Evolutionary conservation across 306 rosid genomes (phyloP).

Genomic region (Citrullus mucosospermus): DNA sequence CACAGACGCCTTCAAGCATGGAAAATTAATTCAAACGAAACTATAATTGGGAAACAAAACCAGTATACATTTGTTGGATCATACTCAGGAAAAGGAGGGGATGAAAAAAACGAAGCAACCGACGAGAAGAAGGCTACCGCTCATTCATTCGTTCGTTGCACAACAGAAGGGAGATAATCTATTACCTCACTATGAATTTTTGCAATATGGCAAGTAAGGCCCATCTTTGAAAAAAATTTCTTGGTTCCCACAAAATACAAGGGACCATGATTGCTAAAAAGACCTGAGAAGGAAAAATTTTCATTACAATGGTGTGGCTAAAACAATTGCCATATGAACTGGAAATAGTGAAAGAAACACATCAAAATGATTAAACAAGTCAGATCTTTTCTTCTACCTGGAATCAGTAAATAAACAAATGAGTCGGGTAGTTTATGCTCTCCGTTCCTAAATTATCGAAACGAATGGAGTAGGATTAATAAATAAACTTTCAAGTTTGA

Average conservation of each 20-base stretch:
- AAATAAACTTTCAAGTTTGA: background rate
- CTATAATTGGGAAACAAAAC: background rate
- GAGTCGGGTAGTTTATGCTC: conserved; percentile 56
- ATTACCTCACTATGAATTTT: conserved; percentile 78
- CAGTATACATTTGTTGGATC: background rate
- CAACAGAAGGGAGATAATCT: background rate
- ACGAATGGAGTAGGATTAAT: background rate
- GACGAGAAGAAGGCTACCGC: background rate
- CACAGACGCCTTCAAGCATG: conserved; percentile 43
- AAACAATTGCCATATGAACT: background rate
- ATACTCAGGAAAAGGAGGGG: background rate
- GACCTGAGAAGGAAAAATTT: conserved; percentile 42
- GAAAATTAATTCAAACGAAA: background rate
- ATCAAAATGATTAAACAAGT: background rate
- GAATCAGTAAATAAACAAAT: conserved; percentile 67
- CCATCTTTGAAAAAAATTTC: conserved; percentile 81
- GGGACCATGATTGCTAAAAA: conserved; percentile 77
- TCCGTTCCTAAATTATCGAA: conserved; percentile 39
- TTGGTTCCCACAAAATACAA: conserved; percentile 71
- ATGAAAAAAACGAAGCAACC: background rate
- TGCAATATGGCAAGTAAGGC: conserved; percentile 77
- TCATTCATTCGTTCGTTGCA: background rate
- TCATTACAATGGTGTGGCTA: background rate
- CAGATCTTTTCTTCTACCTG: conserved; percentile 33
- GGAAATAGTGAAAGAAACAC: conserved; percentile 5